Base-by-base conservation (phyloP, 345 rosid species). In the Citrus cavaleriei region DNA sequence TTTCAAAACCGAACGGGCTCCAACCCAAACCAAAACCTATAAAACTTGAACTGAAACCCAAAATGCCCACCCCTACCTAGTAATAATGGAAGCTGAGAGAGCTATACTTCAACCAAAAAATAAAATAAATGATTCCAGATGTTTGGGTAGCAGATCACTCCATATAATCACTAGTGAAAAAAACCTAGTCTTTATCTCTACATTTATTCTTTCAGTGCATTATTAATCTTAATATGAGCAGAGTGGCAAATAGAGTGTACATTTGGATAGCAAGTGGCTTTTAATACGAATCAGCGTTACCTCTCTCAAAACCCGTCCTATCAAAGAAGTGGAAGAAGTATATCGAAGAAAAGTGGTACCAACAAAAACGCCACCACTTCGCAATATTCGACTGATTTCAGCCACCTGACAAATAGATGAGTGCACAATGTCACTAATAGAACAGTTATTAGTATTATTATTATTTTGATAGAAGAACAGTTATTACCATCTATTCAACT, bases 331-430 rank as follows among this genome's bases (percentile, higher is more conserved):
- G 13, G 90, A 75, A 32, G 91, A 82, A 81, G 83, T 92, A 82
- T 88, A 87, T 57, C 92, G 88, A 49, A 94, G 95, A 84, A 96
- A 93, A 46, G 97, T 96, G 34, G 94, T 92, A 77, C 98, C 98
- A 21, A 92, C 97, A 85, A 93, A 91, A 22, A 96, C 92, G 77
- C 97, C 98, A 57, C 97, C 98, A 49, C 95, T 92, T 83, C 90
- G 85, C 79, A 92, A 80, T 74, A 87, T 79, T 72, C 99, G 95
- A 68, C 91, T 85, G 76, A 96, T 94, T 88, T 96, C 98, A 82
- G 99, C 96, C 84, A 96, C 73, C 97, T 92, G 90, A 68, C 63
- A 78, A 9, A 77, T 59, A 42, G 14, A 77, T 27, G 24, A 68
- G 42, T 4, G 59, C 32, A 77, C 12, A 49, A 46, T 46, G 38